Conservation (phyloP, 2,329 filamentous ascomycete species). For the Fusarium avenaceum region DNA sequence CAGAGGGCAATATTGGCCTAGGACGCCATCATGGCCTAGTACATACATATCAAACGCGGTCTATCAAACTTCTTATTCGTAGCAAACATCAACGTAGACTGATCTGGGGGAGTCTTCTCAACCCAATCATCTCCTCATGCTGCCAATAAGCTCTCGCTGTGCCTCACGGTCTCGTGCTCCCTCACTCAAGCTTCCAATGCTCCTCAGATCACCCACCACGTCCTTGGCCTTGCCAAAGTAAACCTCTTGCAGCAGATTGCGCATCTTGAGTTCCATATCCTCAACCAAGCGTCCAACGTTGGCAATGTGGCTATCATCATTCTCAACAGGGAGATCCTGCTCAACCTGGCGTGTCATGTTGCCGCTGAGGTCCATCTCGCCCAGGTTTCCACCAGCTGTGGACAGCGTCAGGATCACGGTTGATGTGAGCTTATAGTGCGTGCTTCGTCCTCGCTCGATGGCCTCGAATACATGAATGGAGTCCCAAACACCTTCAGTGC, state of each 20-base stretch:
- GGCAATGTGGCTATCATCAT: slow-evolving; percentile 92
- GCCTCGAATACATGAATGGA: slow-evolving; percentile 99
- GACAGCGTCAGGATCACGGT: slow-evolving; percentile 94
- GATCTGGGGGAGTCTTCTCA: slow-evolving; percentile 1
- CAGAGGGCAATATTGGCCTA: not conserved
- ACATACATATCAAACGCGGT: slow-evolving; percentile 11
- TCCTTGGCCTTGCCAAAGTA: slow-evolving; percentile 99
- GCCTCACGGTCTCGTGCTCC: slow-evolving; percentile 85
- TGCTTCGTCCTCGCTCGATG: slow-evolving; percentile 88
- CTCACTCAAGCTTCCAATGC: slow-evolving; percentile 86
- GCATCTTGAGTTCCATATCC: slow-evolving; percentile 99
- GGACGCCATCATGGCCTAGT: slow-evolving; percentile 10
- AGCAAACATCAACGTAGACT: slow-evolving; percentile 16
- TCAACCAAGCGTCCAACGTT: slow-evolving; percentile 96
- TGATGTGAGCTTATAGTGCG: slow-evolving; percentile 97
- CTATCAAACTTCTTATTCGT: slow-evolving; percentile 34
- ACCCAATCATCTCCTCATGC: slow-evolving; percentile 62
- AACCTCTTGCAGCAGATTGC: slow-evolving; percentile 96
- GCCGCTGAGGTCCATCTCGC: slow-evolving; percentile 90
- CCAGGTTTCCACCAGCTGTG: slow-evolving; percentile 70
- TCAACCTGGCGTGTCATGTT: slow-evolving; percentile 99
- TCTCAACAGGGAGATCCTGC: slow-evolving; percentile 88
- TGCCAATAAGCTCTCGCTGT: slow-evolving; percentile 88
- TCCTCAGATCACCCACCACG: slow-evolving; percentile 94
- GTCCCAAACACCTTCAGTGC: slow-evolving; percentile 89